Percentiles rank a stretch among this genome's conserved stretches.
Conservation (phyloP, 2,329 filamentous ascomycete species). For the Aspergillus alliaceus region DNA sequence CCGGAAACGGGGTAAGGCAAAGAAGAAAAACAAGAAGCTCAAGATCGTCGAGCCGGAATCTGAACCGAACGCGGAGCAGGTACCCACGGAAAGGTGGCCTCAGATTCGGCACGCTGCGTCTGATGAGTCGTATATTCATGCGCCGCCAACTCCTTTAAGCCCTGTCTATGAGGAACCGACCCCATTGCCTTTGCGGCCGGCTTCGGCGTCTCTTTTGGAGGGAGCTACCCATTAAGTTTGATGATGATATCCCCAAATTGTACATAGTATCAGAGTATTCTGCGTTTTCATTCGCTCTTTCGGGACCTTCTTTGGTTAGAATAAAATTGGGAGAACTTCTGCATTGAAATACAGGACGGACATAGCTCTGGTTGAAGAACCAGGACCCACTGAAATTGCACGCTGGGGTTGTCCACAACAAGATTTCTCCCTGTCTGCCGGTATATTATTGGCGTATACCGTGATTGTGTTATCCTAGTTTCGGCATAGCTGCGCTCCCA, state of each 20-base stretch:
- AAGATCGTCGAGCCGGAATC: neutral
- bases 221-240: neutral
- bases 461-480: too few species aligned
- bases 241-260: neutral
- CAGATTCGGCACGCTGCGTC: neutral
- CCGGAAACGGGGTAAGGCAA: neutral
- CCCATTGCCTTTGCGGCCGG: neutral
- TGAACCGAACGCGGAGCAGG: neutral
- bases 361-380: too few species aligned
- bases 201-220: neutral
- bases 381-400: too few species aligned
- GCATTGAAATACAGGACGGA: too few species aligned
- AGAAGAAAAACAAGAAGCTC: neutral
- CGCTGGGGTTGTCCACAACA: too few species aligned
- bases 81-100: neutral
- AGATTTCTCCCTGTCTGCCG: too few species aligned
- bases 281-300: too few species aligned
- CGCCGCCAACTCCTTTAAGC: neutral
- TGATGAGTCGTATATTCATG: neutral
- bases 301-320: too few species aligned
- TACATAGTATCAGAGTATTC: neutral
- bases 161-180: neutral
- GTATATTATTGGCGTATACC: too few species aligned
- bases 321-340: too few species aligned
- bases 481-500: too few species aligned